Evolutionary conservation across 1,139 yeast species (phyloP).

Genomic region (Kurtzmaniella quercitrusa): DNA sequence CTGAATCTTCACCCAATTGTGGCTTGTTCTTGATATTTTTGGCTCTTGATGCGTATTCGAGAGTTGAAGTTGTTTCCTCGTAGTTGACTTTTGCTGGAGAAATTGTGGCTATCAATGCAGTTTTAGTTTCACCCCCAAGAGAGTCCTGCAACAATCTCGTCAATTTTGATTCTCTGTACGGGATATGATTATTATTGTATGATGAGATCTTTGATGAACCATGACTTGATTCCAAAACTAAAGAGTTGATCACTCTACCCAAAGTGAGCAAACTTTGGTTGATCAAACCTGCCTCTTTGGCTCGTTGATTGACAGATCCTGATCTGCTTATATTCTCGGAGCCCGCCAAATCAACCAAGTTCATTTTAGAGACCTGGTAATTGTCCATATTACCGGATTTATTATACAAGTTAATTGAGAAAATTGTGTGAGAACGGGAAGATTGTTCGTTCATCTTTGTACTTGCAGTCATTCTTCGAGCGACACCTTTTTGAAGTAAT

Average conservation of each 20-base stretch:
- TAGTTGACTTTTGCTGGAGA: conserved; percentile 72
- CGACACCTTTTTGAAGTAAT: conserved; percentile 51
- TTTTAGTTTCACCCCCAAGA: conserved; percentile 77
- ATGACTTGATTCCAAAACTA: conserved; percentile 6
- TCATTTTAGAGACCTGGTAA: conserved; percentile 58
- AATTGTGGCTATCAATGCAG: conserved; percentile 75
- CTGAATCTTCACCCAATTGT: conserved; percentile 51
- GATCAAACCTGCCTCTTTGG: conserved; percentile 85
- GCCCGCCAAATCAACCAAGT: conserved; percentile 86
- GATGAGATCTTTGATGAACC: background rate
- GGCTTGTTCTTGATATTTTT: conserved; percentile 74
- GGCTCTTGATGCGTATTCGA: conserved; percentile 82
- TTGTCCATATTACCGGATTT: conserved; percentile 34
- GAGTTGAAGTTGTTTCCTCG: conserved; percentile 78
- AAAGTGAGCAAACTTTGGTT: conserved; percentile 79
- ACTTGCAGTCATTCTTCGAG: conserved; percentile 59
- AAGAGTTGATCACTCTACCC: conserved; percentile 73
- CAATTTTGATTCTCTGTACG: conserved; percentile 81
- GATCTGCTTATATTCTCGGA: conserved; percentile 77
- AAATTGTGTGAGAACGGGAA: conserved; percentile 71
- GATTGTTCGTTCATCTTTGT: conserved; percentile 69
- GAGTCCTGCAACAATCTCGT: conserved; percentile 80
- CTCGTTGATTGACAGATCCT: conserved; percentile 75
- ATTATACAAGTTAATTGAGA: conserved; percentile 56
- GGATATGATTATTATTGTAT: conserved; percentile 49